phyloP scores from a whole-genome alignment of 495 filamentous ascomycete genomes.

The Alectoria sarmentosa region DNA sequence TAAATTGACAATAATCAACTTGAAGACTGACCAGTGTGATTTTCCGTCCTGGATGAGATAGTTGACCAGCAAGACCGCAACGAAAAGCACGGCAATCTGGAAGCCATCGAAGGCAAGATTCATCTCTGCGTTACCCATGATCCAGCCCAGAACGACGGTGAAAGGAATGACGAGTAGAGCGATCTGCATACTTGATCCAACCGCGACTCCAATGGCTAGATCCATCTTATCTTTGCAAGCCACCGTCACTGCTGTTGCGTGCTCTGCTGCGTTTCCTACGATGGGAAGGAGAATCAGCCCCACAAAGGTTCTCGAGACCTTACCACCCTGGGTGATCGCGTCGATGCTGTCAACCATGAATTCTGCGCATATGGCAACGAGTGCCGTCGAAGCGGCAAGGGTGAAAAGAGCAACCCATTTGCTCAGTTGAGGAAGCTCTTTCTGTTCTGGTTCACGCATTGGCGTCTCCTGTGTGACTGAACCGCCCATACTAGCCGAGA shows the following conservation, averaged over 20 bases:
- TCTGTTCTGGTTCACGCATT: conserved; percentile 50
- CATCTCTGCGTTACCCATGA: conserved; percentile 61
- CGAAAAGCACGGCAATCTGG: conserved; percentile 73
- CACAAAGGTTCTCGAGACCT: conserved; percentile 67
- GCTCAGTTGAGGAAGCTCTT: conserved; percentile 66
- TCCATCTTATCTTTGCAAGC: conserved; percentile 91
- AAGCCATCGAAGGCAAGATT: conserved; percentile 75
- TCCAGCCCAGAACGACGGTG: conserved; percentile 75
- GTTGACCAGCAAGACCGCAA: conserved; percentile 72
- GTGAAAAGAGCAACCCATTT: conserved; percentile 63
- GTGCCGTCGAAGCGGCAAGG: conserved; percentile 61
- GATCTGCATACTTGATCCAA: conserved; percentile 85
- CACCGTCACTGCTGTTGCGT: conserved; percentile 80
- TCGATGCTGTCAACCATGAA: conserved; percentile 81
- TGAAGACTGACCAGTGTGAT: conserved; percentile 42
- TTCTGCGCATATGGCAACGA: conserved; percentile 85
- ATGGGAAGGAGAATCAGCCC: conserved; percentile 83
- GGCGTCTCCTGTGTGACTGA: conserved; percentile 33
- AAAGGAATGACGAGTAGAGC: conserved; percentile 72
- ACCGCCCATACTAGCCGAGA: conserved; percentile 38
- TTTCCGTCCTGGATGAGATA: conserved; percentile 65
- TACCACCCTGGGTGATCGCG: conserved; percentile 50
- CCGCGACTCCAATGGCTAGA: conserved; percentile 73
- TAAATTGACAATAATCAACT: not conserved
- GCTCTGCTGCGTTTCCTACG: conserved; percentile 83